Base-by-base conservation (phyloP, 208 protist species). In the Vickermania spadyakhi region DNA sequence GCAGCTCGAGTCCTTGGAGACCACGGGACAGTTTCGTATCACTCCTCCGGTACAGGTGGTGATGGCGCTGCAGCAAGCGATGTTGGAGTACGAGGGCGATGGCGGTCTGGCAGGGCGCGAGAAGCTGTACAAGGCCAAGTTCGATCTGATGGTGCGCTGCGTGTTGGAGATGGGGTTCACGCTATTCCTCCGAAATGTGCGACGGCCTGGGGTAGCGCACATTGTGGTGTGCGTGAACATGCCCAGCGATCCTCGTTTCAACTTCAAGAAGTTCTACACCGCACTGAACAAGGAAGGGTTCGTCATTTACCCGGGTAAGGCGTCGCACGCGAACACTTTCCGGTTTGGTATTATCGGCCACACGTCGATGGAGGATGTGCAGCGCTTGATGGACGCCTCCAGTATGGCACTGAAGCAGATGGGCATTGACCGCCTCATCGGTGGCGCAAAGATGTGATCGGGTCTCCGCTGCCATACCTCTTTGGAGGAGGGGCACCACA, bases 201-300 rank as follows among this genome's bases (percentile, higher is more conserved):
- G 51, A 14, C 66, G 70, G 28, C 77, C 81, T 2, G 75, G 73
- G 31, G 84, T 81, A 54, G 89, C 79, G 23, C 58, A 89, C 68
- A 76, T 96, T 52, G 87, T 92, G 23, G 81, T 90, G 1, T 89
- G 86, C 36, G 78, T 92, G 11, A 77, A 87, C 60, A 91, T 87
- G 77, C 89, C 86, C 3, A 79, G 66, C 2, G 75, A 91, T 54
- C 62, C 75, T 11, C 74, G 76, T 36, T 96, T 83, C 72, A 77
- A 86, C 73, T 96, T 96, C 68, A 84, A 89, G 50, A 81, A 81
- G 70, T 96, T 93, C 68, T 91, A 91, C 70, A 72, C 60, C 4
- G 78, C 68, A 31, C 66, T 96, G 29, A 93, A 84, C 51, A 68
- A 80, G 13, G 64, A 70, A 22, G 83, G 79, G 3, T 81, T 86